phyloP scores from a whole-genome alignment of 208 protist species.

The Angomonas desouzai region DNA sequence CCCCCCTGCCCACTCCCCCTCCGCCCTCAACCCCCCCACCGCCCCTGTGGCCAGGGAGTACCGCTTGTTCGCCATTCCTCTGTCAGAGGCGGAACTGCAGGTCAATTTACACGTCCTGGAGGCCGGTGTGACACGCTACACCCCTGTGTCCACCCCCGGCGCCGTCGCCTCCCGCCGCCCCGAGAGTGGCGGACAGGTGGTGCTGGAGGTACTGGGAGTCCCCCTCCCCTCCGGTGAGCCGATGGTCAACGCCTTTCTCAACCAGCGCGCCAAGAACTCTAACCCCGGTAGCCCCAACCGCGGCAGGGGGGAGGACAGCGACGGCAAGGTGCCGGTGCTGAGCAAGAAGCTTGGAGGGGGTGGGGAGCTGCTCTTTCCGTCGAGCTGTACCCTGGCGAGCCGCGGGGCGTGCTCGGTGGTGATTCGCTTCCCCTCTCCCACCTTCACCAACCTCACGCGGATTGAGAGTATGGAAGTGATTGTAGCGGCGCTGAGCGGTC shows the following conservation, averaged over 20 bases:
- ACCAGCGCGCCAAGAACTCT: slow-evolving; percentile 3
- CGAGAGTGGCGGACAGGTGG: slow-evolving; percentile 34
- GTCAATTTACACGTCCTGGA: slow-evolving; percentile 65
- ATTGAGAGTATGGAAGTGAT: slow-evolving; percentile 66
- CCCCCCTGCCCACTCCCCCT: slow-evolving; percentile 1
- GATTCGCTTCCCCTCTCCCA: slow-evolving; percentile 51
- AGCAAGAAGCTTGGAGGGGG: slow-evolving; percentile 50
- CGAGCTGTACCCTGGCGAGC: slow-evolving; percentile 41
- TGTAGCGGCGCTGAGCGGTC: slow-evolving; percentile 59
- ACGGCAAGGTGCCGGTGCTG: slow-evolving; percentile 32
- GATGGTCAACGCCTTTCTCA: neutral
- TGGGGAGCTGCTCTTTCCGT: slow-evolving; percentile 70
- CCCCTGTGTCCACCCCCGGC: neutral
- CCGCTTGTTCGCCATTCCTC: slow-evolving; percentile 70
- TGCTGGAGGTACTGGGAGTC: slow-evolving; percentile 42
- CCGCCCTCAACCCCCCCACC: slow-evolving; percentile 3
- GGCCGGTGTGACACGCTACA: slow-evolving; percentile 26
- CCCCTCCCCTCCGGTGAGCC: slow-evolving; percentile 19
- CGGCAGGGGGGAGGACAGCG: slow-evolving; percentile 8
- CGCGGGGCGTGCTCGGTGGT: slow-evolving; percentile 58
- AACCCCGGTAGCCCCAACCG: neutral
- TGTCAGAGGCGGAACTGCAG: slow-evolving; percentile 54
- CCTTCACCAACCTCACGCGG: slow-evolving; percentile 37
- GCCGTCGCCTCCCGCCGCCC: neutral
- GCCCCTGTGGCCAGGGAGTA: slow-evolving; percentile 30